A percentile compares a stretch with the other conserved stretches of the same genome.
phyloP scores from a whole-genome alignment of 2,329 filamentous ascomycete species.

The Exophiala viscosa region DNA sequence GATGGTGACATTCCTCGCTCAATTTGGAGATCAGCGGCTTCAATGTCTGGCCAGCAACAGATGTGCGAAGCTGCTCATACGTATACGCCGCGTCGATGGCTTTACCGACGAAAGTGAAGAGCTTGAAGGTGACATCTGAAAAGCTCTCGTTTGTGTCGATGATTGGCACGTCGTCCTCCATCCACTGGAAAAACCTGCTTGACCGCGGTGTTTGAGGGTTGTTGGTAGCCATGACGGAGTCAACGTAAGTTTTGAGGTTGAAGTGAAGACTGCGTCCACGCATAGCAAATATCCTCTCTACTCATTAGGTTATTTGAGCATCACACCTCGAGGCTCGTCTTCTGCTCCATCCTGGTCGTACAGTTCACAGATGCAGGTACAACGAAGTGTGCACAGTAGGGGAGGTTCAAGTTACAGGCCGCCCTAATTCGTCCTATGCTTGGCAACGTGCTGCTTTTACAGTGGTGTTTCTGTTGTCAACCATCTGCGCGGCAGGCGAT shows the following conservation, averaged over 20 bases:
- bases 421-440: no score
- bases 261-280: constrained; percentile 17
- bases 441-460: no score
- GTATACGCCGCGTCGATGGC: constrained; percentile 42
- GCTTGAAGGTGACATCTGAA: constrained; percentile 38
- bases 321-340: no score
- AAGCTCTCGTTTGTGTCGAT: constrained; percentile 41
- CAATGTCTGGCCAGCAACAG: constrained; percentile 36
- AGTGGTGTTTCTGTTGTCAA: no score
- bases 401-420: no score
- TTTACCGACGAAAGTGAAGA: constrained; percentile 41
- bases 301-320: no score
- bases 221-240: constrained; percentile 13
- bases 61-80: constrained; percentile 44
- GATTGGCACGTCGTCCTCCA: constrained; percentile 34
- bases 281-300: background rate
- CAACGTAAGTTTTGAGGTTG: constrained; percentile 22
- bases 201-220: constrained; percentile 25
- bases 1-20: constrained; percentile 42
- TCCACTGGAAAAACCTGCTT: constrained; percentile 15
- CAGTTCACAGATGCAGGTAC: no score
- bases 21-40: constrained; percentile 38
- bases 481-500: background rate
- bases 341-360: no score
- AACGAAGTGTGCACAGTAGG: no score